Evolutionary conservation across 2,329 filamentous ascomycete genomes (phyloP), one percentile per base, ranked within the genome.

Genomic region (Blastomyces parvus): DNA sequence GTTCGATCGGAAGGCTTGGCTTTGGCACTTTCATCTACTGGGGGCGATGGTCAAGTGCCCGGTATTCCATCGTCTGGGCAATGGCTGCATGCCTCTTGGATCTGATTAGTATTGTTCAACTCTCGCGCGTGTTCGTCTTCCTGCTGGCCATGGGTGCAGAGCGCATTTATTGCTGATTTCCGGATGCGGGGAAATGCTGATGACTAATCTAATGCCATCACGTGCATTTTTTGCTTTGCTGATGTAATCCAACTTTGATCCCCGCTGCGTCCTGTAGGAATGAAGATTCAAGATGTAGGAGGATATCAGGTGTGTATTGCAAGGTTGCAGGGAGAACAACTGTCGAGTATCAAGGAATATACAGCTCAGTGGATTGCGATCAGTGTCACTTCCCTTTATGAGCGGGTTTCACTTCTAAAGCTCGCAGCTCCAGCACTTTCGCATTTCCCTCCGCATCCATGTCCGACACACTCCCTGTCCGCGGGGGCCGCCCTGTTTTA

Each of bases 401-500:
- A 36, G 52, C 25, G 19, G 17, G 17, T 17, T 55, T 55, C 50
- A 13, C 14, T 58, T 50, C n/a, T 14, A 9, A 42, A 27, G 22
- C 22, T 14, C 48, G 19, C 60, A 38, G 2, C 30, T 30, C 22
- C 38, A 22, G 7, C 19, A 33, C 22, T 13, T 27, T 30, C 13
- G n/a, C 22, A 11, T 50, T 25, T 50, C 19, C 22, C 5, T 36
- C 33, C 53, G 30, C 52, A 36, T 65, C 64, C 67, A 76, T 77
- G 74, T 69, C 70, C 59, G 66, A 72, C 13, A 72, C 68, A 62
- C 19, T 60, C 22, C 60, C 66, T 44, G 46, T 61, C 62, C 75
- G 75, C 64, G 72, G 73, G 22, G 68, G 69, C 59, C 75, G 77
- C 60, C 79, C 78, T 11, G 74, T 76, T 38, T 72, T 80, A 60